Conservation (phyloP, 1,284 basidiomycete species). For the Apiotrichum domesticum region DNA sequence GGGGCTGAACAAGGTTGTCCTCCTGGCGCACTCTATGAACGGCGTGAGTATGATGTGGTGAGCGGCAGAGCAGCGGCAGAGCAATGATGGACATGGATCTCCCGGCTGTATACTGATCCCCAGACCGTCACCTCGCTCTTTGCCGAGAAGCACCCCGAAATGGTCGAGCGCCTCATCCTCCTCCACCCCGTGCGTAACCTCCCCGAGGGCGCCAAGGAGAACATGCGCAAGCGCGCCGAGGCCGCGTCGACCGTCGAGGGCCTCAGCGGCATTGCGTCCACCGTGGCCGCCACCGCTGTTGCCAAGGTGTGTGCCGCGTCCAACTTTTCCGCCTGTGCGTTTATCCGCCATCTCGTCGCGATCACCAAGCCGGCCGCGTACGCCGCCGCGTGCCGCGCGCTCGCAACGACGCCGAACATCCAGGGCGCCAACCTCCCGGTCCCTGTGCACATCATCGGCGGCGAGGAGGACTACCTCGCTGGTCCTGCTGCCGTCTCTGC, state of each 20-base stretch:
- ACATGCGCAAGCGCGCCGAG: conserved; percentile 22
- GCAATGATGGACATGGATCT: conserved; percentile 28
- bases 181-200: conserved; percentile 28
- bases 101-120: conserved; percentile 14
- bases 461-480: conserved; percentile 31
- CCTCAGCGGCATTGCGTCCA: conserved; percentile 19
- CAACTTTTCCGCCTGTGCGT: conserved; percentile 18
- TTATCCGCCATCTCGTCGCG: conserved; percentile 28
- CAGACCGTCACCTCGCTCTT: conserved; percentile 26
- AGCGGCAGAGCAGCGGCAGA: conserved; percentile 12
- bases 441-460: conserved; percentile 23
- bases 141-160: conserved; percentile 17
- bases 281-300: conserved; percentile 22
- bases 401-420: conserved; percentile 16
- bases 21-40: conserved; percentile 33
- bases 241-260: conserved; percentile 18
- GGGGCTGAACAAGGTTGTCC: conserved; percentile 16
- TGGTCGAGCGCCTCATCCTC: conserved; percentile 26
- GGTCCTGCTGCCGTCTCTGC: conserved; percentile 14
- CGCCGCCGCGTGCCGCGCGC: conserved; percentile 24
- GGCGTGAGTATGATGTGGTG: conserved; percentile 20
- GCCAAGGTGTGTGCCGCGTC: conserved; percentile 13
- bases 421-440: conserved; percentile 13
- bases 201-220: conserved; percentile 16
- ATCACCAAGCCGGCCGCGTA: conserved; percentile 24